Conservation (phyloP, 1,284 basidiomycete genomes). For the Bothia castanella region DNA sequence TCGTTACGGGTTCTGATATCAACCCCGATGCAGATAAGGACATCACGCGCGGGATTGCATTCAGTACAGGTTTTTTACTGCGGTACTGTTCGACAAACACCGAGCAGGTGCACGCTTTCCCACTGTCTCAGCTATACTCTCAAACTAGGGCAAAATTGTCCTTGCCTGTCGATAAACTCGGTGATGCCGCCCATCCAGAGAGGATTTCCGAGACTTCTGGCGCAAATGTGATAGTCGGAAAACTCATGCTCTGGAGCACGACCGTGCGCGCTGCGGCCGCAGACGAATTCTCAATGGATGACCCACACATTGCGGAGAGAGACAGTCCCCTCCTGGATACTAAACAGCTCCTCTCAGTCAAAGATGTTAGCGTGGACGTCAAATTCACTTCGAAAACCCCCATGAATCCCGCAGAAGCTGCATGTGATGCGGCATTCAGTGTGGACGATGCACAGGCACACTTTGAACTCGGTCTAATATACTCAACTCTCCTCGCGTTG, state of each 20-base stretch:
- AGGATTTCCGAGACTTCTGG: conserved; percentile 34
- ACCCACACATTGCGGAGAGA: conserved; percentile 52
- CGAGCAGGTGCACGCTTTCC: conserved; percentile 45
- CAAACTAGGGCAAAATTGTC: conserved; percentile 47
- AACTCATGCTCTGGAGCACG: conserved; percentile 45
- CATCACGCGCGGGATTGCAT: conserved; percentile 69
- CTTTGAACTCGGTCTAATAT: conserved; percentile 69
- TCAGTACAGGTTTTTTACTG: conserved; percentile 55
- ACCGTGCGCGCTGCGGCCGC: conserved; percentile 56
- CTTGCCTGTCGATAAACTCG: conserved; percentile 60
- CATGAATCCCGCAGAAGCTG: conserved; percentile 10
- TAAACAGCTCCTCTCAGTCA: conserved; percentile 50
- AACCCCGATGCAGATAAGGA: conserved; percentile 65
- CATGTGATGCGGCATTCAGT: conserved; percentile 22
- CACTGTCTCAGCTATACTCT: conserved; percentile 39
- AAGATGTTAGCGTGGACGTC: conserved; percentile 38
- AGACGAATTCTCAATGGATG: conserved; percentile 60
- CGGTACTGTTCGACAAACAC: conserved; percentile 59
- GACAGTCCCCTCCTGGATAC: conserved; percentile 42
- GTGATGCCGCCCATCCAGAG: conserved; percentile 52
- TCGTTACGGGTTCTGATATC: conserved; percentile 73
- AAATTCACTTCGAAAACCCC: conserved; percentile 30
- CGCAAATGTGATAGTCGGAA: conserved; percentile 39
- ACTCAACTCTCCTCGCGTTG: conserved; percentile 67
- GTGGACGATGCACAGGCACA: conserved; percentile 41